These are phyloP conservation scores for Fraxinus sp. DNA, from an alignment of 305 asterid genomes.

Conservation along the genomic window DNA sequence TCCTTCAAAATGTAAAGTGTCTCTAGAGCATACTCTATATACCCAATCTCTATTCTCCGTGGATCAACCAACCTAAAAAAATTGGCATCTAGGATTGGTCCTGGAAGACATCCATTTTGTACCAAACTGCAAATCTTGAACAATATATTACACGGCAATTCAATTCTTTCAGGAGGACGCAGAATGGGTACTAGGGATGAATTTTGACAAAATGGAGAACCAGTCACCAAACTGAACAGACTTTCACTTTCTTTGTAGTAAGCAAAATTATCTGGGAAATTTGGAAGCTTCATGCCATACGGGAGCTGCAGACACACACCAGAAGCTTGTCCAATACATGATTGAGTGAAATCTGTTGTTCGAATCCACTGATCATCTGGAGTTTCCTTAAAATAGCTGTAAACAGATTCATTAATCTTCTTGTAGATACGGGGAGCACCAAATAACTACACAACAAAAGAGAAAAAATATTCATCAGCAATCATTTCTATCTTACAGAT, in stretches of 20 bases:
- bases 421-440: conserved; percentile 59
- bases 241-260: conserved; percentile 50
- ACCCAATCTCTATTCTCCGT: conserved; percentile 17
- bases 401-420: conserved; percentile 36
- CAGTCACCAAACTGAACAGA: conserved; percentile 38
- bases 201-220: conserved; percentile 41
- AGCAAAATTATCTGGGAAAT: conserved; percentile 48
- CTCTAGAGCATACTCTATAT: conserved; percentile 68
- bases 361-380: conserved; percentile 87
- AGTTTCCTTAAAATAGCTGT: conserved; percentile 41
- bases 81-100: conserved; percentile 48
- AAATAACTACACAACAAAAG: neutral
- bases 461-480: conserved; percentile 20
- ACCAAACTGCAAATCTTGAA: conserved; percentile 70
- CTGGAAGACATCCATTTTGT: conserved; percentile 79
- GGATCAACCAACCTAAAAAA: conserved; percentile 66
- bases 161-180: conserved; percentile 44
- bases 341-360: conserved; percentile 74
- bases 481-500: neutral
- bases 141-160: conserved; percentile 57
- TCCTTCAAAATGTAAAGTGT: conserved; percentile 57
- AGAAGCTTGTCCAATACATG: conserved; percentile 76
- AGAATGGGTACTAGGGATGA: conserved; percentile 66
- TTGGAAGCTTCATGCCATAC: conserved; percentile 46
- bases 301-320: conserved; percentile 74